Percentiles rank a stretch among this genome's conserved stretches.
Evolutionary conservation across 768 basidiomycete species (phyloP).

Genomic region (Suillus ampliporus): DNA sequence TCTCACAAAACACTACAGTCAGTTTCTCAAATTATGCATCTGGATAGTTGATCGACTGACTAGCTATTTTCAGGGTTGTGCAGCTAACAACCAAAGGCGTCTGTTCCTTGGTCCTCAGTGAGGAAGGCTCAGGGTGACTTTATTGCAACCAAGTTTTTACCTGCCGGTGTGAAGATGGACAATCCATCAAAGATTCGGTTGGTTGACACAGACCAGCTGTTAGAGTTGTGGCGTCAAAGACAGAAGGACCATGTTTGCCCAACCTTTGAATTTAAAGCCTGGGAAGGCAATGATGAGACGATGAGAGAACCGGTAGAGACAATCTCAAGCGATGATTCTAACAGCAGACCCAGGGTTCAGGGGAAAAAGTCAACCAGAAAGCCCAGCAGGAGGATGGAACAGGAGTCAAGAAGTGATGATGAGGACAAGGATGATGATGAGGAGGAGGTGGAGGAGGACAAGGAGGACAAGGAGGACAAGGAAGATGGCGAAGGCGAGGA

Average conservation of each 20-base stretch:
- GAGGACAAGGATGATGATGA: background rate
- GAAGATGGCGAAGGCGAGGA: background rate
- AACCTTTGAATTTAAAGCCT: background rate
- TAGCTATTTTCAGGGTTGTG: background rate
- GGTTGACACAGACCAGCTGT: background rate
- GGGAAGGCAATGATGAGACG: background rate
- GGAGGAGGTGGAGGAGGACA: background rate
- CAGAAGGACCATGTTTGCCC: background rate
- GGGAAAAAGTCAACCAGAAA: background rate
- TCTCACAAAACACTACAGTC: constrained; percentile 3
- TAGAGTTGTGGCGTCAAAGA: background rate
- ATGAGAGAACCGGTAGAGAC: background rate
- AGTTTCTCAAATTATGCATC: background rate
- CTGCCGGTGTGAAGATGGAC: background rate
- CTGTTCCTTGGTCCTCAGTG: background rate
- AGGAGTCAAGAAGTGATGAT: background rate
- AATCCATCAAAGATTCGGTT: background rate
- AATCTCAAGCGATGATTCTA: background rate
- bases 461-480: too few species aligned
- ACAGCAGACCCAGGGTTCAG: background rate
- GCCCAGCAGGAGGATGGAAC: background rate
- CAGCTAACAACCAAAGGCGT: background rate
- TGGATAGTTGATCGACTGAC: background rate
- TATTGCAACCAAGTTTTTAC: background rate
- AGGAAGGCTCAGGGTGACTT: background rate